Conservation (phyloP, 805 yeast species). For the Cyberlindnera veronae region DNA sequence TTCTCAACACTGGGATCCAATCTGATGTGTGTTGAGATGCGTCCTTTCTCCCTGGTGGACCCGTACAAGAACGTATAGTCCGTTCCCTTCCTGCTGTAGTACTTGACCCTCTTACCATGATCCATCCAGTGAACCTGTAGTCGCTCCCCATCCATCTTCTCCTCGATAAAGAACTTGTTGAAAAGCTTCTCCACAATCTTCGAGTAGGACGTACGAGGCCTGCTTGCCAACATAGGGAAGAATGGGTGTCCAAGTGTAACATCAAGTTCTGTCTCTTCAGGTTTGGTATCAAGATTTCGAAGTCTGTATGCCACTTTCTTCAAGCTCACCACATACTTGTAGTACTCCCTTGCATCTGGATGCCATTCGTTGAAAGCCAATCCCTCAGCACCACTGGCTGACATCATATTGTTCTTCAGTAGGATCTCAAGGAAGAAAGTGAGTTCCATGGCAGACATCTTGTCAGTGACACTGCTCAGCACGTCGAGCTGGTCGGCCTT, state of each 20-base stretch:
- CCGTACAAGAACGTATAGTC: slow-evolving; percentile 78
- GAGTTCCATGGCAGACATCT: slow-evolving; percentile 59
- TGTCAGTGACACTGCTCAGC: slow-evolving; percentile 46
- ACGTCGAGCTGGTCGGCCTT: slow-evolving; percentile 40
- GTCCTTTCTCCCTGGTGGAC: slow-evolving; percentile 41
- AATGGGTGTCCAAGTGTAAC: slow-evolving; percentile 43
- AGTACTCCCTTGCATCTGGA: slow-evolving; percentile 68
- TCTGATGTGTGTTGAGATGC: slow-evolving; percentile 49
- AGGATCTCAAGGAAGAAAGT: slow-evolving; percentile 67
- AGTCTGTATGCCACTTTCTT: slow-evolving; percentile 57
- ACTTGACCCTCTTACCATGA: slow-evolving; percentile 33
- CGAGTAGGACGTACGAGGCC: slow-evolving; percentile 47
- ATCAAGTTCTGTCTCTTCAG: slow-evolving; percentile 37
- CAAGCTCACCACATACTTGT: slow-evolving; percentile 62
- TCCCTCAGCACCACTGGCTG: slow-evolving; percentile 52
- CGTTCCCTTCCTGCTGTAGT: slow-evolving; percentile 59
- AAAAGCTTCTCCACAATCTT: slow-evolving; percentile 45
- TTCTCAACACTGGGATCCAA: slow-evolving; percentile 29
- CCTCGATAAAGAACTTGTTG: slow-evolving; percentile 67
- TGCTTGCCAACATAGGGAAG: slow-evolving; percentile 72
- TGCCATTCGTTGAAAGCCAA: slow-evolving; percentile 64
- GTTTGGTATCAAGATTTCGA: slow-evolving; percentile 43
- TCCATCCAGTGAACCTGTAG: slow-evolving; percentile 66
- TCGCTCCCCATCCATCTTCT: slow-evolving; percentile 92
- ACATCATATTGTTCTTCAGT: slow-evolving; percentile 55